Evolutionary conservation across 2,329 filamentous ascomycete species (phyloP), one percentile per base, ranked within the genome.

Genomic region (Coniochaeta sp.): DNA sequence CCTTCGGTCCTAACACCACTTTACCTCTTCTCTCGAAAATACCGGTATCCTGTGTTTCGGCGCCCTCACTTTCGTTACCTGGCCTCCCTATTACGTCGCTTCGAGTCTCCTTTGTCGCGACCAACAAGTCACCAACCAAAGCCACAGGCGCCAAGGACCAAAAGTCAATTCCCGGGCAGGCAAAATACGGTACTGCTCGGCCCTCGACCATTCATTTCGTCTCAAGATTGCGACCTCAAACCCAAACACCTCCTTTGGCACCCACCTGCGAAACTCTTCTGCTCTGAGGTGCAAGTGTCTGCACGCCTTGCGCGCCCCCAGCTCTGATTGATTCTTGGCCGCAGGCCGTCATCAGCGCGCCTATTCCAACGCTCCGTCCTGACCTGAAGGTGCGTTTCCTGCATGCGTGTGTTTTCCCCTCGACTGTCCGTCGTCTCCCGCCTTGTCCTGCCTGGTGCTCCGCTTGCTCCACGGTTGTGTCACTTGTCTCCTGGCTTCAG

Each of bases 201-300:
- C 10, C 50, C 62, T 54, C 59, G 63, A 57, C 64, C 65, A 65
- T 65, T 62, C 62, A 65, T 66, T 65, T 58, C 60, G 62, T 63
- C 63, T 65, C 65, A 55, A 59, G 34, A 59, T 59, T 50, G 58
- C 42, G 57, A 59, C 57, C 63, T 65, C 64, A 67, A 64, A 68
- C 54, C 30, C 7, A 38, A 56, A 34, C 63, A 60, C 61, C 58
- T 57, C 61, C 62, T 59, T 62, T 60, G 58, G 58, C 62, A 55
- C 59, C n/a, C 56, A 44, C 22, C n/a, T 44, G 60, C 60, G 61
- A 63, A 60, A 56, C 55, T 36, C 60, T 56, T 52, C 19, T 24
- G 58, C 58, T 47, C 50, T n/a, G n/a, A n/a, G n/a, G n/a, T n/a
- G n/a, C n/a, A n/a, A n/a, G n/a, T n/a, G n/a, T n/a, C 9, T 47